Evolutionary conservation across 805 yeast species (phyloP), one percentile per base, ranked within the genome.

Genomic region (Barnettozyma populi): DNA sequence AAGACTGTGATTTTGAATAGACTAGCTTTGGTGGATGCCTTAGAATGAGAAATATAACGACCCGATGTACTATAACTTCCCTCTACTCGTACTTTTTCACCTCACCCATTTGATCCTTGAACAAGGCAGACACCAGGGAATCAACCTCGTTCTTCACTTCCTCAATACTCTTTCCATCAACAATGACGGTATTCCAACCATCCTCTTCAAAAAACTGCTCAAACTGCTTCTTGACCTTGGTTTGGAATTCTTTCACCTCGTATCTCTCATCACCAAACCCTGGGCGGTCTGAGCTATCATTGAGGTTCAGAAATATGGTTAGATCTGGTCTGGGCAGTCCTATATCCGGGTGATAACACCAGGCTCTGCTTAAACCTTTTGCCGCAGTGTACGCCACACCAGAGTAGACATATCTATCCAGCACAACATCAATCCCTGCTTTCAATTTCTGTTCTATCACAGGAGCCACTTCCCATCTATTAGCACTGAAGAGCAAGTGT

Each of bases 201-300:
- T 63, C 55, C 7, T 64, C 55, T 36, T 63, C 53, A 49, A 78
- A 70, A 37, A 83, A 69, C 19, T 62, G 52, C 46, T 73, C 68
- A 60, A 90, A 94, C 51, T 80, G 71, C 9, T 57, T 38, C 50
- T 80, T 78, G 4, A 94, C 99, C 35, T 69, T 70, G n/a, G 67
- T 64, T 61, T 94, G 99, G 60, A 94, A 86, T 43, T 75, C 80
- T 5, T 65, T 63, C 24, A 74, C 76, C 63, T 94, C 99, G 66
- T 94, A 94, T 46, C 97, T 70, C 64, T 94, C 99, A n/a, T 82
- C 85, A 13, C 99, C 99, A 71, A 86, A 94, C 1, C 95, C 95
- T 10, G 79, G 80, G 47, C 98, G 72, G 18, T 62, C 73, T 9
- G 51, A 47, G 31, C 57, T 64, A 29, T 78, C 73, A 40, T 75